phyloP scores from a whole-genome alignment of 192 early-diverging fungal species.

The Backusella mclennaniae region DNA sequence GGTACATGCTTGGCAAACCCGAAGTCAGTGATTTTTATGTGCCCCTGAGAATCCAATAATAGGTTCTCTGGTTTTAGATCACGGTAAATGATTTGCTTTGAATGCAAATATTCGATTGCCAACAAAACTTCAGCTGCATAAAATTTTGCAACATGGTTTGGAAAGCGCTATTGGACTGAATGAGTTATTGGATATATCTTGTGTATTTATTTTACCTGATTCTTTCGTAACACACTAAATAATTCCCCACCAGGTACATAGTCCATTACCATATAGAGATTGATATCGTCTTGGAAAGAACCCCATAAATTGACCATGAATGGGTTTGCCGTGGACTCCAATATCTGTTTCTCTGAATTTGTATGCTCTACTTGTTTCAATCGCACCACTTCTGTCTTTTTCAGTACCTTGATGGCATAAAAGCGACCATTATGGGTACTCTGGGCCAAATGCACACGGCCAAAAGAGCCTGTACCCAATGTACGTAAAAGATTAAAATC shows the following conservation, averaged over 20 bases:
- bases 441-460: constrained; percentile 90
- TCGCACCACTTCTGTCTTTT: constrained; percentile 90
- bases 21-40: constrained; percentile 84
- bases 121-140: constrained; percentile 73
- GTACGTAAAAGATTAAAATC: constrained; percentile 88
- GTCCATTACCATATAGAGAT: constrained; percentile 96
- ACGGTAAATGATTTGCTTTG: constrained; percentile 71
- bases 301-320: constrained; percentile 88
- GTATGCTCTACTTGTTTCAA: constrained; percentile 97
- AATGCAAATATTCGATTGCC: constrained; percentile 75
- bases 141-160: constrained; percentile 68
- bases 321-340: constrained; percentile 81
- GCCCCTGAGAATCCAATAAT: constrained; percentile 70
- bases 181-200: background rate
- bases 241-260: constrained; percentile 95
- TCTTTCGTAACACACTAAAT: constrained; percentile 71
- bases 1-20: constrained; percentile 82
- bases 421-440: constrained; percentile 73
- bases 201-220: constrained; percentile 50
- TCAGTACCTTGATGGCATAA: constrained; percentile 96
- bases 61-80: constrained; percentile 84
- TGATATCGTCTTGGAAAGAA: constrained; percentile 89
- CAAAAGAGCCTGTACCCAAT: constrained; percentile 95
- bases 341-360: constrained; percentile 92
- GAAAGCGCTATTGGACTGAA: constrained; percentile 48